Conservation (phyloP, 805 yeast species). For the Metschnikowia rubicola region DNA sequence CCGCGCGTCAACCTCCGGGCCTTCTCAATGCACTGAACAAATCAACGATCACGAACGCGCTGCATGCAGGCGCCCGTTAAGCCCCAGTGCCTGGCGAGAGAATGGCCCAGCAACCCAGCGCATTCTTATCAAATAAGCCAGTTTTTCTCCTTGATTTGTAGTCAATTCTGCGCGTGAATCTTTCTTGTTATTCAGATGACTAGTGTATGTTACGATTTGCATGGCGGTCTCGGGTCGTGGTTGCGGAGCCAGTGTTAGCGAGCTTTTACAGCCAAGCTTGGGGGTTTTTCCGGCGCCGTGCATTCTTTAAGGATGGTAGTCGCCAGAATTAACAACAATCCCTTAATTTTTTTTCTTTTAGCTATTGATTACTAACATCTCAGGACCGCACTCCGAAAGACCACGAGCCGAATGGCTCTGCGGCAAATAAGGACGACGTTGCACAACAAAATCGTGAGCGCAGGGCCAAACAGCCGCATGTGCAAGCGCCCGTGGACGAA, state of each 20-base stretch:
- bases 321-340: too few relatives aligned
- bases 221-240: too few relatives aligned
- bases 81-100: constrained; percentile 2
- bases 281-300: too few relatives aligned
- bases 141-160: not conserved
- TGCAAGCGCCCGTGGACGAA: constrained; percentile 13
- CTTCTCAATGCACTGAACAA: constrained; percentile 1
- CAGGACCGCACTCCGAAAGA: constrained; percentile 8
- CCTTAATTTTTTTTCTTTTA: too few relatives aligned
- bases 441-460: constrained; percentile 14
- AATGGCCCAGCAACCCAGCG: constrained; percentile 1
- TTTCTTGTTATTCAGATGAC: not conserved
- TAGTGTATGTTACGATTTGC: not conserved
- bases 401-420: constrained; percentile 14
- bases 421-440: constrained; percentile 16
- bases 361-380: not conserved
- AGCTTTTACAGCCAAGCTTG: too few relatives aligned
- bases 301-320: too few relatives aligned
- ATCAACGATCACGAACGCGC: not conserved
- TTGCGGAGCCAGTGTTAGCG: too few relatives aligned
- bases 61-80: not conserved
- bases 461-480: constrained; percentile 12
- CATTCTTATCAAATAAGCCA: not conserved
- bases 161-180: not conserved
- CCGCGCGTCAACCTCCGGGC: constrained; percentile 2